Base-by-base conservation (phyloP, 331 rosid species). In the Acacia pycnantha region DNA sequence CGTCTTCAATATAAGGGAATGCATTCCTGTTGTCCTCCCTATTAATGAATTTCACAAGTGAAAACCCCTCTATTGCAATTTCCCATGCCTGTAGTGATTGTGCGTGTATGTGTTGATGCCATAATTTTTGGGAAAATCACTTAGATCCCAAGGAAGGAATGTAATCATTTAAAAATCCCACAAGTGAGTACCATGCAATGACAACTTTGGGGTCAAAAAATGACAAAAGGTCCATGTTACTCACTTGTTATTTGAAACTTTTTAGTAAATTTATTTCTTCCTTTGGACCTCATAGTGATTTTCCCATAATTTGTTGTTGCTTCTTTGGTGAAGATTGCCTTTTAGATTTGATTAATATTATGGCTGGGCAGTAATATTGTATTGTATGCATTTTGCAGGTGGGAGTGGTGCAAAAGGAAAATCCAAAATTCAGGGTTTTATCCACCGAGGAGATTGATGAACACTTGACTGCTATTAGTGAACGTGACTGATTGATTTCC, bases 391-490 rank as follows among this genome's bases (percentile, higher is more conserved):
- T 16, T 74, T 70, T 86, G 67, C 73, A 96, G 99, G 99, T 96
- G 68, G 99, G 99, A 73, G 99, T 96, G 68, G 99, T 96, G 88
- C 84, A 83, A 71, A 79, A 81, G 85, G 99, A 89, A 11, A 90
- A 85, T 74, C 98, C 97, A 1, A 87, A 82, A 61, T 96, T 96
- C 66, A 92, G 97, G 85, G 97, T 92, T 81, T 77, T 96, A 87
- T 80, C 94, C 22, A 92, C 95, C 0, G 99, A 96, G 59, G 99
- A 96, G 87, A 88, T 96, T 70, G 99, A 96, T 47, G 99, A 96
- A 87, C 98, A 96, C 88, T 86, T 96, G 98, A 96, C 97, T 71
- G 98, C 99, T 41, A 96, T 96, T 65, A 96, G 99, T 29, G 99
- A 96, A 89, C 97, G 98, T 19, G 99, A 96, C 81, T 96, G 92